These are phyloP conservation scores for Metarhizium robertsii DNA, from an alignment of 2,329 filamentous ascomycete species.

Conservation along the genomic window DNA sequence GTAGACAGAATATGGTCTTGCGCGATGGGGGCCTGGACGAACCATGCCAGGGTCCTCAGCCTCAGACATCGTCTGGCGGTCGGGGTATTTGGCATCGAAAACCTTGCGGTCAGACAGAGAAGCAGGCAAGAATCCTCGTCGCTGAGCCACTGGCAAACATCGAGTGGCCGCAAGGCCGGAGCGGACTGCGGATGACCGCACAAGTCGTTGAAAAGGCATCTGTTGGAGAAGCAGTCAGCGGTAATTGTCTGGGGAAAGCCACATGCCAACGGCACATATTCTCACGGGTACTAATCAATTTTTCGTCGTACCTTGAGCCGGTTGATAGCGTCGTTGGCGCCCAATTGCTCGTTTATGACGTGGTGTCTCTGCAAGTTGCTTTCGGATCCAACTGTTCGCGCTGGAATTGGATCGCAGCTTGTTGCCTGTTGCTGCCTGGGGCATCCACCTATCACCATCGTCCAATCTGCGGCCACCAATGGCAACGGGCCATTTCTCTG, in stretches of 20 bases:
- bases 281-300: not conserved
- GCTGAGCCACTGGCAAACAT: conserved; percentile 44
- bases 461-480: no score
- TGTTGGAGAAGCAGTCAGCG: conserved; percentile 17
- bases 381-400: conserved; percentile 11
- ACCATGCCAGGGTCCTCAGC: conserved; percentile 60
- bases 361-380: not conserved
- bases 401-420: conserved; percentile 19
- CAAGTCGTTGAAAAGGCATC: conserved; percentile 55
- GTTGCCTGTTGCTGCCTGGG: conserved; percentile 21
- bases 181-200: conserved; percentile 36
- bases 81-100: conserved; percentile 44
- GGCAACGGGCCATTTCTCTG: no score
- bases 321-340: conserved; percentile 19
- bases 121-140: conserved; percentile 46
- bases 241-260: not conserved
- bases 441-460: conserved; percentile 8
- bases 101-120: conserved; percentile 35
- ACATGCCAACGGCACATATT: not conserved
- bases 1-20: not conserved
- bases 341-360: conserved; percentile 25
- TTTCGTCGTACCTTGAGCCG: conserved; percentile 15
- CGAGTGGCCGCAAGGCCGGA: conserved; percentile 35
- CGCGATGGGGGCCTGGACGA: conserved; percentile 19
- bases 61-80: conserved; percentile 39